Evolutionary conservation across 2,329 filamentous ascomycete genomes (phyloP).

Genomic region (Pseudocercospora vitis): DNA sequence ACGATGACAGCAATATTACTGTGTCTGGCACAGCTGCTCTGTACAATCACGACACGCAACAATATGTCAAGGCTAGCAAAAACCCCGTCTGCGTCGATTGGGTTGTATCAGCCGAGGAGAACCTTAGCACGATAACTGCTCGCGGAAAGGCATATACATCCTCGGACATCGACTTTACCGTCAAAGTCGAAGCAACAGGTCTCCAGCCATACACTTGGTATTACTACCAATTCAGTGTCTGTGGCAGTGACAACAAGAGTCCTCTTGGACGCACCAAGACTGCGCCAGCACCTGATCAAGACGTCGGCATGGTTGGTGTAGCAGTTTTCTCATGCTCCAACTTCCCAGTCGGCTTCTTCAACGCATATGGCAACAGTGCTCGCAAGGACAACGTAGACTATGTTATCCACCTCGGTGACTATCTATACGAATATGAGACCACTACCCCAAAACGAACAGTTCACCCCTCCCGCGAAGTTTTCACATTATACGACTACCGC

Average conservation of each 20-base stretch:
- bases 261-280: conserved; percentile 34
- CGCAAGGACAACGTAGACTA: conserved; percentile 43
- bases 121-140: conserved; percentile 22
- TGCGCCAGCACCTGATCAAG: conserved; percentile 27
- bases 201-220: conserved; percentile 31
- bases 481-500: conserved; percentile 48
- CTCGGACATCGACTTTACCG: conserved; percentile 33
- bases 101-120: conserved; percentile 18
- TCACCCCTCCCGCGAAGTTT: conserved; percentile 42
- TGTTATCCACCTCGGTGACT: conserved; percentile 43
- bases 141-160: conserved; percentile 32
- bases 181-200: conserved; percentile 32
- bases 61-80: conserved; percentile 28
- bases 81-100: conserved; percentile 30
- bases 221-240: conserved; percentile 33
- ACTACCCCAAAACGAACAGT: conserved; percentile 33
- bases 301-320: conserved; percentile 27
- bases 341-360: conserved; percentile 32
- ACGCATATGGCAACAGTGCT: conserved; percentile 32
- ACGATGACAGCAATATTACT: conserved; percentile 32
- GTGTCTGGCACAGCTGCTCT: conserved; percentile 30
- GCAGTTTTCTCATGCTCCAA: conserved; percentile 34
- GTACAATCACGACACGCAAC: conserved; percentile 32
- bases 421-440: conserved; percentile 46
- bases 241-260: conserved; percentile 27